A percentile compares a stretch with the other conserved stretches of the same genome.
Evolutionary conservation across 495 filamentous ascomycete genomes (phyloP).

Genomic region (Choiromyces venosus): DNA sequence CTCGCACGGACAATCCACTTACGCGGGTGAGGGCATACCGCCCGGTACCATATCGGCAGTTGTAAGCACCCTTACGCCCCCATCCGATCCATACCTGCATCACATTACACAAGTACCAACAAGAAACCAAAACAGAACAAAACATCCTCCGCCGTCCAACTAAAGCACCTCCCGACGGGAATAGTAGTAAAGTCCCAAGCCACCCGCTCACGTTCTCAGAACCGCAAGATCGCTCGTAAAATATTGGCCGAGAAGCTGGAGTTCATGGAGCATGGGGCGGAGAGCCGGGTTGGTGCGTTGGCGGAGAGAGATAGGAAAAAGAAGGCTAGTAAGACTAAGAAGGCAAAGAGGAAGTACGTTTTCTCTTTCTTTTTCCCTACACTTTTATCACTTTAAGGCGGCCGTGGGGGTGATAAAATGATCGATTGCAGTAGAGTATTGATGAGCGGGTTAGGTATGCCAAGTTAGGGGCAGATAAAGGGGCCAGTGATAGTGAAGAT

Average conservation of each 20-base stretch:
- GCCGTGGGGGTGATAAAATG: not conserved
- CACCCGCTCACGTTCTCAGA: constrained; percentile 79
- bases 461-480: constrained; percentile 20
- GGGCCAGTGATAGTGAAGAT: not conserved
- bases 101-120: constrained; percentile 2
- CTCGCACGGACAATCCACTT: not conserved
- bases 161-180: constrained; percentile 82
- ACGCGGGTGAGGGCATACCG: not conserved
- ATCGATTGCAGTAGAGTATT: not conserved
- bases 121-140: constrained; percentile 63
- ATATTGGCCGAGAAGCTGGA: constrained; percentile 75
- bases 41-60: constrained; percentile 2
- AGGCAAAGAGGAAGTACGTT: constrained; percentile 57
- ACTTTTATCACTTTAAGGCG: not conserved
- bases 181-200: constrained; percentile 88
- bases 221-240: constrained; percentile 76
- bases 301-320: constrained; percentile 53
- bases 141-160: constrained; percentile 89
- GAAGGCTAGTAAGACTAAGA: constrained; percentile 63
- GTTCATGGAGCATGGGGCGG: constrained; percentile 55
- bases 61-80: constrained; percentile 9
- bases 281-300: constrained; percentile 56
- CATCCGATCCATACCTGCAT: not conserved
- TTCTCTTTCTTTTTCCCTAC: too few relatives aligned
- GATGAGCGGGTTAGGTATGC: constrained; percentile 17